Conservation (phyloP, 139 green algal species). For the Tetratostichococcus sp. region DNA sequence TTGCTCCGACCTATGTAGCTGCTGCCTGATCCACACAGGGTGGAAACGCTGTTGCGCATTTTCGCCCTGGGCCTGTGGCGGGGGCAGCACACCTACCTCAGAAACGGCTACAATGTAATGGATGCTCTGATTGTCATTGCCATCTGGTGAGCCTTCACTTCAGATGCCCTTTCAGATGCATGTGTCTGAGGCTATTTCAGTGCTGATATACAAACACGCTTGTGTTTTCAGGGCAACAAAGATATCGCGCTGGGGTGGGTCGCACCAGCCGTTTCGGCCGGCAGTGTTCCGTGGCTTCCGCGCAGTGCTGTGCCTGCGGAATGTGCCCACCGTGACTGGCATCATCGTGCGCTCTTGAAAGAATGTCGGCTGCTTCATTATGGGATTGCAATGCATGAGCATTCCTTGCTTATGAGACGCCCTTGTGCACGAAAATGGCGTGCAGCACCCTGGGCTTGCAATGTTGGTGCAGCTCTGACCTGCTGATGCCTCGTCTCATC, state of each 20-base stretch:
- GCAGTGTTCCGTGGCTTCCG: not conserved
- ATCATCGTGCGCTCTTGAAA: not conserved
- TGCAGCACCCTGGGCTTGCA: no score
- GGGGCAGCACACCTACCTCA: not conserved
- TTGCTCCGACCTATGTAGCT: no score
- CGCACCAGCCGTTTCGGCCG: not conserved
- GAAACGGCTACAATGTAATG: not conserved
- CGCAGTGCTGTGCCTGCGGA: not conserved
- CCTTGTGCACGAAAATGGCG: no score
- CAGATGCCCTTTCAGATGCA: not conserved
- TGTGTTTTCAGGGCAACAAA: not conserved
- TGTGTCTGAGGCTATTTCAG: not conserved
- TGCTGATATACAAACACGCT: not conserved
- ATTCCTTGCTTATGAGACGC: no score
- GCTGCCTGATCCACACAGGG: no score
- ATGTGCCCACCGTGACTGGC: not conserved
- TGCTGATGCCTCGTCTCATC: no score
- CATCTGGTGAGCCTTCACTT: not conserved
- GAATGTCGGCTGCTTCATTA: not conserved
- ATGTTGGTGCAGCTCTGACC: no score
- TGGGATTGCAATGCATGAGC: no score
- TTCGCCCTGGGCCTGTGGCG: not conserved
- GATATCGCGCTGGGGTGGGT: not conserved
- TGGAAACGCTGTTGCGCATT: not conserved
- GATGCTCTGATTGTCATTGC: not conserved